These are phyloP conservation scores for Nepenthes gracilis DNA, from an alignment of 148 eudicot species.

Conservation along the genomic window DNA sequence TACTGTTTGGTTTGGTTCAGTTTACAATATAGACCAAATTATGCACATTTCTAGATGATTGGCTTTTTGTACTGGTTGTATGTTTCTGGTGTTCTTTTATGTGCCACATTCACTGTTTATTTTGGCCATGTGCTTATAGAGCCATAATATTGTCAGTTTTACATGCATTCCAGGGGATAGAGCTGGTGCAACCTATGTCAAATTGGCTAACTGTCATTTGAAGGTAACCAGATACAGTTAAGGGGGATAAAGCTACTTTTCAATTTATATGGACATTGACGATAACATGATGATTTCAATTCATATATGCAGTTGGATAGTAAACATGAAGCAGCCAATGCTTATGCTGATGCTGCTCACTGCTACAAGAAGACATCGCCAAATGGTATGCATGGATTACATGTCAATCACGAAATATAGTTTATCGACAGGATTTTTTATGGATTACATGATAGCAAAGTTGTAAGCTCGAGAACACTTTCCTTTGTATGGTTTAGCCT, in stretches of 20 bases:
- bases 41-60: too few relatives aligned
- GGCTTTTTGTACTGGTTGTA: too few relatives aligned
- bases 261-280: background rate
- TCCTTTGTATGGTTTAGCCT: too few relatives aligned
- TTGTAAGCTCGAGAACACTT: too few relatives aligned
- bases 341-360: conserved; percentile 60
- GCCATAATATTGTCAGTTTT: too few relatives aligned
- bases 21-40: too few relatives aligned
- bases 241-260: background rate
- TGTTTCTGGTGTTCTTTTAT: too few relatives aligned
- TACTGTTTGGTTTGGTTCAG: too few relatives aligned
- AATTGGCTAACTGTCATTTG: conserved; percentile 40
- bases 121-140: too few relatives aligned
- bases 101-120: too few relatives aligned
- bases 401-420: background rate
- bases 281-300: background rate
- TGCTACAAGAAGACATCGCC: conserved; percentile 43
- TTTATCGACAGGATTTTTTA: too few relatives aligned
- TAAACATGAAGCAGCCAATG: conserved; percentile 61
- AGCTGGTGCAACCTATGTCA: conserved; percentile 45
- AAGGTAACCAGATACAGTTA: conserved; percentile 22
- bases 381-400: conserved; percentile 19
- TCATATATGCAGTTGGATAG: conserved; percentile 33
- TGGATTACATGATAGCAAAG: too few relatives aligned
- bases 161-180: conserved; percentile 29